Conservation (phyloP, 148 eudicot genomes). For the Vaccinium corymbosum region DNA sequence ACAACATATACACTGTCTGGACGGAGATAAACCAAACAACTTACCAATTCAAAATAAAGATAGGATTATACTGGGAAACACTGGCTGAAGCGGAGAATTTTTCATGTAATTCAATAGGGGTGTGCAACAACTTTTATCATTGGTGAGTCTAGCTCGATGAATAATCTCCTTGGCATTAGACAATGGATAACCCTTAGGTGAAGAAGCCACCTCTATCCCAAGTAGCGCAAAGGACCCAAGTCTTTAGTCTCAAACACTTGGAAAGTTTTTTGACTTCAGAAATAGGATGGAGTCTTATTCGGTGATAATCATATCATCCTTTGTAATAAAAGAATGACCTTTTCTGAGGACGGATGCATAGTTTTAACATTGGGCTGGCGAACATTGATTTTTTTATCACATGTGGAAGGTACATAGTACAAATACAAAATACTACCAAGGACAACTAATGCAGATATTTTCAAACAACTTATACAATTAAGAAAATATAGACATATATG, state of each 20-base stretch:
- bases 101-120: not conserved
- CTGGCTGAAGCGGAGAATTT: not conserved
- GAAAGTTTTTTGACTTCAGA: too few relatives aligned
- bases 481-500: too few relatives aligned
- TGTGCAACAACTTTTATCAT: not conserved
- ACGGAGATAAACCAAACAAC: not conserved
- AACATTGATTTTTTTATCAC: too few relatives aligned
- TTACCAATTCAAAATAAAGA: not conserved
- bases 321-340: too few relatives aligned
- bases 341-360: too few relatives aligned
- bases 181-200: not conserved
- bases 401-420: too few relatives aligned
- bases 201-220: not conserved
- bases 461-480: too few relatives aligned
- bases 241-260: not conserved
- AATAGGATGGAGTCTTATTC: too few relatives aligned
- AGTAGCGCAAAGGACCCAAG: not conserved
- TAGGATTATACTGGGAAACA: not conserved
- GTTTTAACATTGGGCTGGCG: too few relatives aligned
- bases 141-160: not conserved
- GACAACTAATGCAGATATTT: too few relatives aligned
- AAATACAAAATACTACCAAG: too few relatives aligned
- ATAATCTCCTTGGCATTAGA: not conserved
- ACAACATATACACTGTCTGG: not conserved
- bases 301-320: too few relatives aligned